A percentile compares a stretch with the other conserved stretches of the same genome.
Conservation (phyloP, 2,329 filamentous ascomycete genomes). For the Penicillium griseofulvum region DNA sequence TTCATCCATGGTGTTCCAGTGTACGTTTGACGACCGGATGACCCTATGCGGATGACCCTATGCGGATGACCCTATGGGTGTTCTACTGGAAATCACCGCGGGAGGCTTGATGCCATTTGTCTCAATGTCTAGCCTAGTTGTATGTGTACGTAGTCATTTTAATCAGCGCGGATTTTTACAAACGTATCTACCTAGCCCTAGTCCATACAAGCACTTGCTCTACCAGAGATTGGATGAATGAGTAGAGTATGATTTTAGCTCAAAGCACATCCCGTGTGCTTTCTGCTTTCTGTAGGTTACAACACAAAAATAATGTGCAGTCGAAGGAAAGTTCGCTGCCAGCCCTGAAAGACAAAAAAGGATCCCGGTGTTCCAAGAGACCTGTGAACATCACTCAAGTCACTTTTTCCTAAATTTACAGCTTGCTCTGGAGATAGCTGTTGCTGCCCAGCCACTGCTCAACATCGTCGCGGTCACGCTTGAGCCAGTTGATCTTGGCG, state of each 20-base stretch:
- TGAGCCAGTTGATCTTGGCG: conserved; percentile 79
- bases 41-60: not conserved
- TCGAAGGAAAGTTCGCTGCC: not conserved
- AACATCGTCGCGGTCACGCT: conserved; percentile 76
- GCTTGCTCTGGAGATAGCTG: conserved; percentile 53
- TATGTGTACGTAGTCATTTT: not conserved
- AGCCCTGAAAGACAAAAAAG: not conserved
- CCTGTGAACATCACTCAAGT: not conserved
- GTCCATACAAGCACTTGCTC: not conserved
- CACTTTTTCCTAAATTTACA: conserved; percentile 18
- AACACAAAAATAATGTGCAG: not conserved
- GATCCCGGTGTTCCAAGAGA: not conserved
- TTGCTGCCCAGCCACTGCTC: conserved; percentile 66
- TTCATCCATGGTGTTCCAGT: not conserved
- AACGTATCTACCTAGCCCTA: not conserved
- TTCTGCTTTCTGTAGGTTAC: not conserved
- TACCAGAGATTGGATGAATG: not conserved
- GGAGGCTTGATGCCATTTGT: not conserved
- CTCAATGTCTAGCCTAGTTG: not conserved
- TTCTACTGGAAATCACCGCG: not conserved
- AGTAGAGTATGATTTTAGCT: conserved; percentile 7
- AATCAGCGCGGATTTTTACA: not conserved
- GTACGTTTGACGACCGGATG: not conserved
- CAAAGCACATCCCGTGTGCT: conserved; percentile 4
- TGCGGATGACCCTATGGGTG: not conserved